Percentiles rank a stretch among this genome's conserved stretches.
These are phyloP conservation scores for Suhomyces choctaworum DNA, from an alignment of 1,139 yeast species.

Conservation along the genomic window DNA sequence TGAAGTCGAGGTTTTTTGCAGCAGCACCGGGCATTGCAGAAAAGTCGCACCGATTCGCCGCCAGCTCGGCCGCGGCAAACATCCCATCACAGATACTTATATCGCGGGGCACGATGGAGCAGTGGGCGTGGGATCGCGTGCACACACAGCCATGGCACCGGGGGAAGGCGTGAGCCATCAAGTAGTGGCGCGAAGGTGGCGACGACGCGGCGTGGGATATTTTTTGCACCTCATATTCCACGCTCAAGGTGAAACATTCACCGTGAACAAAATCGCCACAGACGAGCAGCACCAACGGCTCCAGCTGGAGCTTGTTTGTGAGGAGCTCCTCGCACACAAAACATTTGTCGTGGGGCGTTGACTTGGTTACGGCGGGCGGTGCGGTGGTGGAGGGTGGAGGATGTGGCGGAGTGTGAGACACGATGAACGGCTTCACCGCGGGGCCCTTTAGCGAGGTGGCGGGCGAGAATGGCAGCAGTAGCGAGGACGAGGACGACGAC, in stretches of 20 bases:
- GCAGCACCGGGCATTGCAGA: neutral
- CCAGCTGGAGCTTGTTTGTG: conserved; percentile 34
- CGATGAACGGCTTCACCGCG: conserved; percentile 27
- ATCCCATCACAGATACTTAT: conserved; percentile 2
- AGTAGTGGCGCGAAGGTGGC: neutral
- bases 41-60: no score
- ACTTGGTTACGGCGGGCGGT: conserved; percentile 5
- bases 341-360: conserved; percentile 22
- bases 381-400: neutral
- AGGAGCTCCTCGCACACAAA: conserved; percentile 40
- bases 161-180: conserved; percentile 1
- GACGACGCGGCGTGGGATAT: neutral
- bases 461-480: no score
- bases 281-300: conserved; percentile 31
- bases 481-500: no score
- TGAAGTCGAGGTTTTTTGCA: neutral
- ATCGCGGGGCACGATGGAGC: conserved; percentile 1
- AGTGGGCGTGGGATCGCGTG: neutral
- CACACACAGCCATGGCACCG: conserved; percentile 5
- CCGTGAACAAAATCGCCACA: conserved; percentile 45
- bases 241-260: conserved; percentile 33
- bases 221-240: conserved; percentile 17
- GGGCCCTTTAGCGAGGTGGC: conserved; percentile 22
- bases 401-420: conserved; percentile 18
- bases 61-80: neutral